Evolutionary conservation across 78 protist genomes (phyloP), one percentile per base, ranked within the genome.

Genomic region (Dictyostelium firmibasis): DNA sequence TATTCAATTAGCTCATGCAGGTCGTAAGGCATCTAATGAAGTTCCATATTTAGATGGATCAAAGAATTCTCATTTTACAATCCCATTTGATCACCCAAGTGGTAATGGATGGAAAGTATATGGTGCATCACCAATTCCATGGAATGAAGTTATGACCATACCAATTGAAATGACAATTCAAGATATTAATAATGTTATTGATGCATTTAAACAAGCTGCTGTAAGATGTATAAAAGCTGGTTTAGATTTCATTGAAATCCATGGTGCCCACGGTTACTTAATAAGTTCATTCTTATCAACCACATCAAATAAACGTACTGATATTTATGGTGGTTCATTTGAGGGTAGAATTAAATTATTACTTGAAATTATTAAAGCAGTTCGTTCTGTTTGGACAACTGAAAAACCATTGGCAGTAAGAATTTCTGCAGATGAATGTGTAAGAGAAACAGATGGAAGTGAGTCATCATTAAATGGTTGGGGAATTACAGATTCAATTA

Each of bases 231-330:
- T 75, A 4, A 38, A 92, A 33, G 97, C 97, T 10, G 98, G 98
- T 20, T 92, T 95, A 23, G 97, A 92, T 60, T 81, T 77, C 1
- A 81, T 97, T 16, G 95, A 97, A 44, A 79, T 97, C 41, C 98
- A 97, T 60, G 88, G 82, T 27, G 98, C 98, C 0, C 98, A 97
- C 43, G 98, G 98, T 29, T 97, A 96, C 41, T 89, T 97, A 27
- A 35, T 96, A 64, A 60, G 27, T 64, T 41, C 72, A 36, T 97
- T 96, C 85, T 69, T 96, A 2, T 85, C 91, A 47, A n/a, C 69
- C 0, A 78, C 85, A 1, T 87, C 93, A 47, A 98, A 98, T 88
- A 64, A 91, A 25, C 81, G 99, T 43, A 97, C 97, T 3, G 99
- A 98, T 77, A 76, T 83, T 2, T 98, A 97, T 82, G 99, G 99